These are phyloP conservation scores for Basidiobolus meristosporus DNA, from an alignment of 371 early-diverging fungal species.

Conservation along the genomic window DNA sequence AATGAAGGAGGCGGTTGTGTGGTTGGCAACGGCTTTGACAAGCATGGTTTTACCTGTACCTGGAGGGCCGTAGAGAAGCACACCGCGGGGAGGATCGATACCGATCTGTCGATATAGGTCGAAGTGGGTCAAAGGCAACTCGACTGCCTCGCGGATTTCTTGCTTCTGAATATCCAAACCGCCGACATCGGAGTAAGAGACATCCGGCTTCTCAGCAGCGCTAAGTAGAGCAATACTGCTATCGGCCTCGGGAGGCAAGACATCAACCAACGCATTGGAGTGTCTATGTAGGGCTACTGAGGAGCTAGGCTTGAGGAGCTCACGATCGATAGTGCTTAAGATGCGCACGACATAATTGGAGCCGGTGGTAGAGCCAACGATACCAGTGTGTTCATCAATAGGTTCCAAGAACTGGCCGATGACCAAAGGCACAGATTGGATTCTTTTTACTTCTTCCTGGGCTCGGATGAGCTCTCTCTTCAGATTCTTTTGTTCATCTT, in stretches of 20 bases:
- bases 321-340: conserved; percentile 94
- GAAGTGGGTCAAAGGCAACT: conserved; percentile 97
- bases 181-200: conserved; percentile 95
- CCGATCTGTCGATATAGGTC: conserved; percentile 99
- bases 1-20: conserved; percentile 97
- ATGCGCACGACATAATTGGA: conserved; percentile 94
- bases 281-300: conserved; percentile 98
- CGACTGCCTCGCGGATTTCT: conserved; percentile 99
- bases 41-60: conserved; percentile 98
- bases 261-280: conserved; percentile 93
- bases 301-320: conserved; percentile 92
- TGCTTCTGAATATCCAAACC: conserved; percentile 99
- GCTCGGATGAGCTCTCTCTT: conserved; percentile 90
- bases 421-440: conserved; percentile 96
- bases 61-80: conserved; percentile 95
- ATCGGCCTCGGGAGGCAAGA: conserved; percentile 94
- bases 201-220: conserved; percentile 92
- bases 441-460: conserved; percentile 97
- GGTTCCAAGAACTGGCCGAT: conserved; percentile 99
- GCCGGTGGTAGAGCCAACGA: conserved; percentile 96
- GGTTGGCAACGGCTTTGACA: conserved; percentile 99
- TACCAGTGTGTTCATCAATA: conserved; percentile 96
- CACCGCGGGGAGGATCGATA: conserved; percentile 98
- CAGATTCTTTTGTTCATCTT: conserved; percentile 95
- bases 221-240: conserved; percentile 91